These are phyloP conservation scores for Cordyceps fumosorosea DNA, from an alignment of 2,329 filamentous ascomycete genomes.

Conservation along the genomic window DNA sequence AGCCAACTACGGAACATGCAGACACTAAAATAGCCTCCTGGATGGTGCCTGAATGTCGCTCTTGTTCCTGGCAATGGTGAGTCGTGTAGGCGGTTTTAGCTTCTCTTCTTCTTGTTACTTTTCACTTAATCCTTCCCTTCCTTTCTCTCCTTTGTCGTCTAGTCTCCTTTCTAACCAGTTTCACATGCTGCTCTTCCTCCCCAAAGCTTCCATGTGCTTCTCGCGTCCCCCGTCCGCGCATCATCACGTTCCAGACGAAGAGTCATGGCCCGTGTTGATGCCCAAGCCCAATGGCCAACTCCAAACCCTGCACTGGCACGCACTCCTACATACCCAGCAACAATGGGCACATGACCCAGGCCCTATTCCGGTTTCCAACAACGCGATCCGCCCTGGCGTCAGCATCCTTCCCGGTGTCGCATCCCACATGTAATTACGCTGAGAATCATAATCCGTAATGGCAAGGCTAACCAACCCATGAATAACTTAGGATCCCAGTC, in stretches of 20 bases:
- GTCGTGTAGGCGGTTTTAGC: neutral
- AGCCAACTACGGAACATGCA: neutral
- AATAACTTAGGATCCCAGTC: neutral
- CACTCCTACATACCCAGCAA: neutral
- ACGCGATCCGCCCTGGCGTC: neutral
- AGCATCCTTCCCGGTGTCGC: neutral
- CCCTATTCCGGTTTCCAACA: neutral
- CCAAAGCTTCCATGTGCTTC: too few species aligned
- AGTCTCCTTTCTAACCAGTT: too few species aligned
- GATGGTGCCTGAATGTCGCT: neutral
- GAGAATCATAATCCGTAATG: neutral
- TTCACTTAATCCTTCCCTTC: neutral
- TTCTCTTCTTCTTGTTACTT: neutral
- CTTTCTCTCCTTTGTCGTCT: too few species aligned
- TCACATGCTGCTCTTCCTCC: too few species aligned
- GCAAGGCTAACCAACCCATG: neutral
- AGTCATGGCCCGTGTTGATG: too few species aligned
- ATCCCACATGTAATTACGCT: neutral
- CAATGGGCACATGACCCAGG: neutral
- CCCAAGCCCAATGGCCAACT: too few species aligned
- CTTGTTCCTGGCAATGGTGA: conserved; percentile 1
- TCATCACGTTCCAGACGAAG: too few species aligned
- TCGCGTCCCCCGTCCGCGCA: too few species aligned
- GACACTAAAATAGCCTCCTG: neutral
- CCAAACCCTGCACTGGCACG: neutral